Conservation (phyloP, 1,284 basidiomycete genomes). For the Anthracocystis panici-leucophaei region DNA sequence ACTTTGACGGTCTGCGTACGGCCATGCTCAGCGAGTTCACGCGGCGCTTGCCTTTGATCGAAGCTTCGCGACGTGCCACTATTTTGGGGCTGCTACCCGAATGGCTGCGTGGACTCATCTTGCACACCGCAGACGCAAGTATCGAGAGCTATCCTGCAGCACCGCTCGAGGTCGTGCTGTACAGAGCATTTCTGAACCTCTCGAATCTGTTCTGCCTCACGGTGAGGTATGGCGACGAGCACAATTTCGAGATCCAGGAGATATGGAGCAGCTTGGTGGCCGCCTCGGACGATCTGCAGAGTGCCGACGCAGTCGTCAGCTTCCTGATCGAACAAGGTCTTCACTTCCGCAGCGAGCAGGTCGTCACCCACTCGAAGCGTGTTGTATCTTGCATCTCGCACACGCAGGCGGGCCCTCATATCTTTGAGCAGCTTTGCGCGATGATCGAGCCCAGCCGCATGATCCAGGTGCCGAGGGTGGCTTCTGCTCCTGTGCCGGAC, state of each 20-base stretch:
- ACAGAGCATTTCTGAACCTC: slow-evolving; percentile 72
- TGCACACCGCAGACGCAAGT: slow-evolving; percentile 34
- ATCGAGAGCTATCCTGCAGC: slow-evolving; percentile 30
- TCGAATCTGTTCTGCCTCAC: slow-evolving; percentile 87
- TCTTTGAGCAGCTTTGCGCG: slow-evolving; percentile 85
- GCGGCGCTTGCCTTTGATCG: slow-evolving; percentile 78
- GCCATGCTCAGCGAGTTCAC: slow-evolving; percentile 81
- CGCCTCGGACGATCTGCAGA: slow-evolving; percentile 72
- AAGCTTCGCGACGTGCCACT: slow-evolving; percentile 47
- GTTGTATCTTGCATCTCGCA: slow-evolving; percentile 87
- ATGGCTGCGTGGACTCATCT: slow-evolving; percentile 55
- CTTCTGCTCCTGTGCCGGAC: slow-evolving; percentile 70
- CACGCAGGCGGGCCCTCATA: slow-evolving; percentile 78
- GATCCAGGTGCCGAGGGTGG: slow-evolving; percentile 77
- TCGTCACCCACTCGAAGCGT: slow-evolving; percentile 82
- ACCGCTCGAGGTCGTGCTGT: slow-evolving; percentile 40
- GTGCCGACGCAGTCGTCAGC: slow-evolving; percentile 82
- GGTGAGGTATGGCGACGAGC: slow-evolving; percentile 80
- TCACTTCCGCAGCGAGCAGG: slow-evolving; percentile 82
- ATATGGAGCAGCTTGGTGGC: slow-evolving; percentile 82
- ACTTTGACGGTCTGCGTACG: slow-evolving; percentile 79
- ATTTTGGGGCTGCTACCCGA: slow-evolving; percentile 60
- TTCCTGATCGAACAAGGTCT: slow-evolving; percentile 89
- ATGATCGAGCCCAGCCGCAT: slow-evolving; percentile 87
- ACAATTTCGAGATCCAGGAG: slow-evolving; percentile 84